Conservation (phyloP, 2,329 filamentous ascomycete species). For the Pleoardoris graminearum region DNA sequence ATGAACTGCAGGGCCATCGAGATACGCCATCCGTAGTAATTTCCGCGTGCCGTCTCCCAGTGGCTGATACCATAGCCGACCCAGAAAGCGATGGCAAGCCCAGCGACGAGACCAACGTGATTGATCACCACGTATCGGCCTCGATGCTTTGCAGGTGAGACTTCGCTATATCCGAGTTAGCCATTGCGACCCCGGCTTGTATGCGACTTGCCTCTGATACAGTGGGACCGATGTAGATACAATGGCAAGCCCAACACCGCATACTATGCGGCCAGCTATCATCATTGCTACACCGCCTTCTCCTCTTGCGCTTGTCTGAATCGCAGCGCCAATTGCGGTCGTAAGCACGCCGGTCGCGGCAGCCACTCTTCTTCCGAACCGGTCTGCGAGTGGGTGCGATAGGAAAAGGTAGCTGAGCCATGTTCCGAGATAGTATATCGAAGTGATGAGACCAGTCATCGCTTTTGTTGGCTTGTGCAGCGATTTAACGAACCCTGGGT, state of each 20-base stretch:
- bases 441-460: slow-evolving; percentile 58
- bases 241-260: slow-evolving; percentile 58
- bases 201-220: slow-evolving; percentile 56
- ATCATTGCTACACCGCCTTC: slow-evolving; percentile 52
- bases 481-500: slow-evolving; percentile 57
- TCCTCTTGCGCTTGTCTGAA: slow-evolving; percentile 53
- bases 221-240: slow-evolving; percentile 61
- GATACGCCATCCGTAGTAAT: slow-evolving; percentile 57
- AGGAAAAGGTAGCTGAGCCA: slow-evolving; percentile 60
- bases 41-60: slow-evolving; percentile 53
- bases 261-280: slow-evolving; percentile 56
- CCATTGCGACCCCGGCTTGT: neutral
- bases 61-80: slow-evolving; percentile 61
- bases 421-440: slow-evolving; percentile 62
- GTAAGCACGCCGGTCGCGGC: slow-evolving; percentile 54
- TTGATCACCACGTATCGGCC: slow-evolving; percentile 63
- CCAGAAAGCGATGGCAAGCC: slow-evolving; percentile 60
- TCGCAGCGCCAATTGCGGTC: slow-evolving; percentile 54
- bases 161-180: slow-evolving; percentile 49
- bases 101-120: slow-evolving; percentile 61
- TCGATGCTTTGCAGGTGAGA: slow-evolving; percentile 57
- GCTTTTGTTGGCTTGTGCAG: slow-evolving; percentile 52
- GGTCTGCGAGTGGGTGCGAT: slow-evolving; percentile 57
- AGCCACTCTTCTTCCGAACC: slow-evolving; percentile 56
- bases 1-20: slow-evolving; percentile 58